Conservation (phyloP, 169 alveolate genomes). For the Eimeria falciformis region DNA sequence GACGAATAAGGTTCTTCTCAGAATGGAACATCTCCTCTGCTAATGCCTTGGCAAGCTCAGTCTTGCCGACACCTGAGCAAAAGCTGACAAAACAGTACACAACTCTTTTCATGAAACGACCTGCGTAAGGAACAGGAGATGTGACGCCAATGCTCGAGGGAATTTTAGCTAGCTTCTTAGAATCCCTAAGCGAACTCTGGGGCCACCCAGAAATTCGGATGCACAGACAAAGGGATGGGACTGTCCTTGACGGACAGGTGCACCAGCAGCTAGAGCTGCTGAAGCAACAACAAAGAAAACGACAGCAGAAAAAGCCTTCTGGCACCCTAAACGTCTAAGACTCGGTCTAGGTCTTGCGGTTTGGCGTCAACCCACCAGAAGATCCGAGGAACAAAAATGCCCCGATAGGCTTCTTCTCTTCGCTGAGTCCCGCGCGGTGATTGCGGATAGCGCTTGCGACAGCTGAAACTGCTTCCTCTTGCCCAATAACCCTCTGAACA, state of each 20-base stretch:
- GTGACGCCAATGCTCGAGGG: background rate
- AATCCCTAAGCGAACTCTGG: too few relatives aligned
- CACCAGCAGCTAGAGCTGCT: background rate
- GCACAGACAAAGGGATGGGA: too few relatives aligned
- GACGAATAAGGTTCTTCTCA: slow-evolving; percentile 82
- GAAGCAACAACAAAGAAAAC: background rate
- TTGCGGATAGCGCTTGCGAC: slow-evolving; percentile 86
- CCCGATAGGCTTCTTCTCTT: slow-evolving; percentile 88
- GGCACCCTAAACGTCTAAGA: background rate
- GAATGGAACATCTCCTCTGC: slow-evolving; percentile 89
- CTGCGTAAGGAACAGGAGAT: background rate
- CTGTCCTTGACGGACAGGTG: background rate
- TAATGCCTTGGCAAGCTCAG: slow-evolving; percentile 89
- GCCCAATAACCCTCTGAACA: slow-evolving; percentile 67
- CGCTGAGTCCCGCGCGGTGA: slow-evolving; percentile 89
- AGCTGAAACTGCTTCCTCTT: slow-evolving; percentile 71
- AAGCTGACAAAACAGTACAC: background rate
- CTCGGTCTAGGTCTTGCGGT: background rate
- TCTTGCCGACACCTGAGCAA: slow-evolving; percentile 90
- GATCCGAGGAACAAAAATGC: slow-evolving; percentile 90
- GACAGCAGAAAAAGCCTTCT: background rate
- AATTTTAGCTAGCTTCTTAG: background rate
- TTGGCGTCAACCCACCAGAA: slow-evolving; percentile 79
- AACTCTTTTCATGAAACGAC: background rate
- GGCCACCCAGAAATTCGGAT: too few relatives aligned